Evolutionary conservation across 768 basidiomycete genomes (phyloP), one percentile per base, ranked within the genome.

Genomic region (Leccinellum albellum): DNA sequence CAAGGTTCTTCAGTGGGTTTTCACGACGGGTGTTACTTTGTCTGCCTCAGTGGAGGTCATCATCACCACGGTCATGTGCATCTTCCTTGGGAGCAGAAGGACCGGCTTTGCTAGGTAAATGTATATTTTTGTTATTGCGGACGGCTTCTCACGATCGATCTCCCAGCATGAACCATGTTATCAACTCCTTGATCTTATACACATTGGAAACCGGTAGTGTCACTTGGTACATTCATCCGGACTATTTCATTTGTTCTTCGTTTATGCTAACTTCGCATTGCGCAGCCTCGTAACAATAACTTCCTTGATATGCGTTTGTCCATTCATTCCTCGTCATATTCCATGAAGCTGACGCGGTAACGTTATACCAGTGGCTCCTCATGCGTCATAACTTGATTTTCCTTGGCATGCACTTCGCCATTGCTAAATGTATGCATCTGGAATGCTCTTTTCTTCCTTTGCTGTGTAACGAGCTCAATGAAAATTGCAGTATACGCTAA

Each of bases 121-220:
- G 6, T 5, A 23, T 0, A 10, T 49, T 32, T 26, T 4, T 10
- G 1, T 4, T 15, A 3, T 29, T 33, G 4, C 0, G 2, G 2
- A 49, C 26, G 44, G 12, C 9, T 40, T 20, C 46, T 58, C 29
- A 61, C 23, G 8, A 14, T 53, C 0, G 1, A 14, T 31, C 6
- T 2, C 13, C 14, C 51, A 82, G 81, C 57, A 69, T 83, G 68
- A 79, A 79, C 52, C 74, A 76, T 31, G 62, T 83, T 33, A 72
- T 84, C 46, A 82, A 83, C 56, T 67, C 71, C 0, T 62, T 83
- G 59, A 79, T 83, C 51, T 58, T 80, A 2, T 83, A 83, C 55
- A 77, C 81, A 0, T 72, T 84, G 31, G 82, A 84, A 61, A 81
- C 77, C 15, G 82, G 82, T 40, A 66, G 76, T 3, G 45, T 83